phyloP scores from a whole-genome alignment of 2,329 filamentous ascomycete species.

The Aspergillus sp. region DNA sequence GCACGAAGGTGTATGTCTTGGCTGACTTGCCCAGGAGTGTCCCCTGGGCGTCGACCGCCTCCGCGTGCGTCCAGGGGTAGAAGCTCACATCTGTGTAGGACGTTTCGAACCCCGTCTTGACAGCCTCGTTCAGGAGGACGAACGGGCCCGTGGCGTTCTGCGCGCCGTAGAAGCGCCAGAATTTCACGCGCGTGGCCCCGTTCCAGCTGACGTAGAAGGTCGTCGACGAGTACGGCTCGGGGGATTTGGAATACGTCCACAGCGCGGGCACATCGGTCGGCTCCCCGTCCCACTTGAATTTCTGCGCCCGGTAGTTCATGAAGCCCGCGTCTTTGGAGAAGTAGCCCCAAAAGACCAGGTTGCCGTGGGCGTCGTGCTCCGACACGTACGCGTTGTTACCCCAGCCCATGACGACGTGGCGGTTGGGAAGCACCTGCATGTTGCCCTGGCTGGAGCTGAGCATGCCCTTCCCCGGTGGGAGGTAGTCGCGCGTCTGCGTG shows the following conservation, averaged over 20 bases:
- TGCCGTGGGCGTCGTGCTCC: conserved; percentile 31
- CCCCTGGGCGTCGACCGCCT: conserved; percentile 28
- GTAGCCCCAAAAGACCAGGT: conserved; percentile 30
- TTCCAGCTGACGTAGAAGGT: conserved; percentile 36
- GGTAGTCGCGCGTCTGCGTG: conserved; percentile 25
- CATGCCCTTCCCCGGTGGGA: conserved; percentile 15
- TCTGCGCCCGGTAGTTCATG: conserved; percentile 38
- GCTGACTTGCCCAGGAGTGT: conserved; percentile 26
- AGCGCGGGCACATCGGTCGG: conserved; percentile 36
- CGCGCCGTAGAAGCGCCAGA: conserved; percentile 30
- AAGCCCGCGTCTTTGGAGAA: conserved; percentile 23
- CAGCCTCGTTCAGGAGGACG: conserved; percentile 18
- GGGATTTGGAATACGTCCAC: conserved; percentile 29
- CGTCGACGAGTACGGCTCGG: conserved; percentile 17
- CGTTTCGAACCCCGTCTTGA: conserved; percentile 35
- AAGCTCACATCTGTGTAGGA: conserved; percentile 21
- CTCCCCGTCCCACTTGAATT: conserved; percentile 35
- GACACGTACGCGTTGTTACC: conserved; percentile 35
- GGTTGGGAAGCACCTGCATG: conserved; percentile 29
- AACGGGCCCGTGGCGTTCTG: conserved; percentile 25
- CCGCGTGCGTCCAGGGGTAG: conserved; percentile 26
- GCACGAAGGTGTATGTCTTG: conserved; percentile 29
- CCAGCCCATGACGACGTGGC: conserved; percentile 35
- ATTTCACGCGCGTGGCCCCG: conserved; percentile 30
- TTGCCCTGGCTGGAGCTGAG: conserved; percentile 35